phyloP scores from a whole-genome alignment of 305 asterid species.

The Fraxinus ornus region DNA sequence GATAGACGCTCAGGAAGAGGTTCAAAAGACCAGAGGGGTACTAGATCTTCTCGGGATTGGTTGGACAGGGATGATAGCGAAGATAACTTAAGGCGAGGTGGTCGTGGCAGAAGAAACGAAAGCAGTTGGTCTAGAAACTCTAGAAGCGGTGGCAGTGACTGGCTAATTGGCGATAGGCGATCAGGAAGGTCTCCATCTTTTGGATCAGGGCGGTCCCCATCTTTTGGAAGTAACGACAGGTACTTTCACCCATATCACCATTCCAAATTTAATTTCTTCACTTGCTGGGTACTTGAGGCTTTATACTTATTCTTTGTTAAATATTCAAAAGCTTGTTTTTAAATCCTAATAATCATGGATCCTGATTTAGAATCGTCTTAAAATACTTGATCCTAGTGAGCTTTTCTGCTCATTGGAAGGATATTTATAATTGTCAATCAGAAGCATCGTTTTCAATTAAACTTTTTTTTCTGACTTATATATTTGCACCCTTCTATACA shows the following conservation, averaged over 20 bases:
- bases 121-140: slow-evolving; percentile 42
- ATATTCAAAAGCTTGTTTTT: not conserved
- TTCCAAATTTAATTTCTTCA: not conserved
- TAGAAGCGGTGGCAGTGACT: slow-evolving; percentile 68
- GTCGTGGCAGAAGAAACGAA: slow-evolving; percentile 40
- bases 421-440: not conserved
- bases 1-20: slow-evolving; percentile 52
- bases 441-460: not conserved
- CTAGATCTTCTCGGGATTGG: slow-evolving; percentile 55
- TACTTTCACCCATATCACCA: slow-evolving; percentile 17
- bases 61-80: slow-evolving; percentile 36
- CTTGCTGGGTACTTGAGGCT: not conserved
- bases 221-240: slow-evolving; percentile 58
- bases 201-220: slow-evolving; percentile 43
- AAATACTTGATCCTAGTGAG: not conserved
- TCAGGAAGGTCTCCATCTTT: slow-evolving; percentile 45
- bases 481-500: not conserved
- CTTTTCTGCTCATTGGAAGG: not conserved
- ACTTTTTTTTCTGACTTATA: not conserved
- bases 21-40: slow-evolving; percentile 50
- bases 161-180: slow-evolving; percentile 64
- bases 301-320: not conserved
- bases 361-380: not conserved
- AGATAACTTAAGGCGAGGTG: slow-evolving; percentile 43
- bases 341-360: not conserved